Percentiles rank a stretch among this genome's conserved stretches.
Evolutionary conservation across 2,329 filamentous ascomycete genomes (phyloP).

Genomic region (Stagonosporopsis vannaccii): DNA sequence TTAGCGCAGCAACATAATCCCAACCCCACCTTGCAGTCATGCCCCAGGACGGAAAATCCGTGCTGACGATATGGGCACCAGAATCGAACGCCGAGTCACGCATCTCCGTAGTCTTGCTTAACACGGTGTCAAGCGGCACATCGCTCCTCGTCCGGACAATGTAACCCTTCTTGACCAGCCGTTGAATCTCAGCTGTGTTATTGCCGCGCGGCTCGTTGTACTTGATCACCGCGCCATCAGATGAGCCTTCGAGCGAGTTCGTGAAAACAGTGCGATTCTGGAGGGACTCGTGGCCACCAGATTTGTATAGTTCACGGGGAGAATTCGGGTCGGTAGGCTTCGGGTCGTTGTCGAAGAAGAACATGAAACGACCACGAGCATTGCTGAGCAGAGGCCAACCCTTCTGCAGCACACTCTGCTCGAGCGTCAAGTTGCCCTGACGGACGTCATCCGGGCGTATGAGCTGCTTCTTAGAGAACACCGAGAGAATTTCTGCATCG

Average conservation of each 20-base stretch:
- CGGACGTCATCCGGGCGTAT: constrained; percentile 59
- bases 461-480: constrained; percentile 52
- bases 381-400: constrained; percentile 60
- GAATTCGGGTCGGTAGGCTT: constrained; percentile 38
- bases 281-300: constrained; percentile 43
- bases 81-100: constrained; percentile 54
- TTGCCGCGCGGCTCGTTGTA: constrained; percentile 53
- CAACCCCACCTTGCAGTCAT: constrained; percentile 57
- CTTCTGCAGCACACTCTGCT: constrained; percentile 54
- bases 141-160: constrained; percentile 60
- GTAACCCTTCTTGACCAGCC: constrained; percentile 57
- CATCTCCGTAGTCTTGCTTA: constrained; percentile 53
- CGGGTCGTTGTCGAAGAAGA: constrained; percentile 61
- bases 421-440: constrained; percentile 52
- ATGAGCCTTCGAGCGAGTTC: constrained; percentile 55
- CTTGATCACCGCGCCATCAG: constrained; percentile 60
- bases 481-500: constrained; percentile 57
- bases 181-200: constrained; percentile 52
- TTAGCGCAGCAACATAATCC: constrained; percentile 54
- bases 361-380: constrained; percentile 57
- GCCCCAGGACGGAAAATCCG: constrained; percentile 58
- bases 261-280: constrained; percentile 59
- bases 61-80: constrained; percentile 60
- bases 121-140: constrained; percentile 55
- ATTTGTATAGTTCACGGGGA: constrained; percentile 51